A percentile compares a stretch with the other conserved stretches of the same genome.
Evolutionary conservation across 1,284 basidiomycete species (phyloP).

Genomic region (Malassezia caprae): DNA sequence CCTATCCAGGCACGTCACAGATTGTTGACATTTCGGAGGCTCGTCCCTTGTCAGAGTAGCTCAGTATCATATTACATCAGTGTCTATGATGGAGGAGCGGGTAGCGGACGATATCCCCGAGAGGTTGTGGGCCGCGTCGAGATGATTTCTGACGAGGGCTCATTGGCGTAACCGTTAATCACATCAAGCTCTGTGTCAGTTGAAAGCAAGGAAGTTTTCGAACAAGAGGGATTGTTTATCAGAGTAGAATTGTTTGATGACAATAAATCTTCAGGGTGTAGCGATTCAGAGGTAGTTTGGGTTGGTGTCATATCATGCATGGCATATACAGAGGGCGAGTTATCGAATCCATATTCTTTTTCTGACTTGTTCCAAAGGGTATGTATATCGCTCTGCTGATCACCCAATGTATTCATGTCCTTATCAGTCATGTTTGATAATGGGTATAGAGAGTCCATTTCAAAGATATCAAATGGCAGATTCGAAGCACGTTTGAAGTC

Average conservation of each 20-base stretch:
- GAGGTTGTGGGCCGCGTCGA: neutral
- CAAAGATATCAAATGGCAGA: neutral
- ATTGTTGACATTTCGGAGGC: conserved; percentile 43
- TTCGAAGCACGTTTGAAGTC: neutral
- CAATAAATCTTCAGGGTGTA: neutral
- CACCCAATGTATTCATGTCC: neutral
- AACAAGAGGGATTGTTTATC: neutral
- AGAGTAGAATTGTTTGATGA: neutral
- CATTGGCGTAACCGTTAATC: neutral
- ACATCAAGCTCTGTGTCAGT: neutral
- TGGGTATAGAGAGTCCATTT: neutral
- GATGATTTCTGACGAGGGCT: neutral
- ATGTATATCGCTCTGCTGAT: neutral
- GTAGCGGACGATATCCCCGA: neutral
- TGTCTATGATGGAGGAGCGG: neutral
- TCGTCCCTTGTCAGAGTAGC: neutral
- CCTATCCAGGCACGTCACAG: conserved; percentile 34
- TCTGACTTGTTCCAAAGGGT: neutral
- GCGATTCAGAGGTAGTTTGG: neutral
- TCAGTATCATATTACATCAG: neutral
- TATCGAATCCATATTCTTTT: neutral
- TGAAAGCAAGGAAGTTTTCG: neutral
- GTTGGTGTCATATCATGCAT: neutral
- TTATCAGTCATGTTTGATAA: neutral
- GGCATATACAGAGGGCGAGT: neutral